These are phyloP conservation scores for Pseudogymnoascus sp. DNA, from an alignment of 2,329 filamentous ascomycete genomes.

Conservation along the genomic window DNA sequence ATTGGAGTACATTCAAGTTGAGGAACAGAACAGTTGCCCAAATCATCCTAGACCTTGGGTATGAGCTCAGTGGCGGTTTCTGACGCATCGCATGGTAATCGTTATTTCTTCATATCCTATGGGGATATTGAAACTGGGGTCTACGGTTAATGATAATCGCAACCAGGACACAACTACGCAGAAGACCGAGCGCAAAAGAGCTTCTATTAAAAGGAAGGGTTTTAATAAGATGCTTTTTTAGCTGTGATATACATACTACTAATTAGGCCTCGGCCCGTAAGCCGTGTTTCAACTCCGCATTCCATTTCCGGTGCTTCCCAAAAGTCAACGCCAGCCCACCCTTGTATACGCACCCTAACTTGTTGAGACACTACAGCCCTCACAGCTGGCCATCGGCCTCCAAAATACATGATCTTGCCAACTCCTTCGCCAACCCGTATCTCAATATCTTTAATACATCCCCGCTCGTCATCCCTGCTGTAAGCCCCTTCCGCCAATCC, in stretches of 20 bases:
- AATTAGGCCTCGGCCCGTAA: not conserved
- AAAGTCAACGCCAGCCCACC: not conserved
- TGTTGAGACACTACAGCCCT: slow-evolving; percentile 7
- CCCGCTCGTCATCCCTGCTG: slow-evolving; percentile 49
- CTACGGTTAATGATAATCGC: not conserved
- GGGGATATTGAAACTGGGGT: not conserved
- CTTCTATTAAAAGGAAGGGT: not conserved
- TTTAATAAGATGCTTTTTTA: slow-evolving; percentile 4
- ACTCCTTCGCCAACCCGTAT: slow-evolving; percentile 64
- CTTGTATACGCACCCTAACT: not conserved
- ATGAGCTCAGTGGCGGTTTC: not conserved
- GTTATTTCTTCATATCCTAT: not conserved
- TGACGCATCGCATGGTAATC: not conserved
- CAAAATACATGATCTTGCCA: slow-evolving; percentile 61
- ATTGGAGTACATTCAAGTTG: not conserved
- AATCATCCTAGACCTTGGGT: not conserved
- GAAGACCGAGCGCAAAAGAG: not conserved
- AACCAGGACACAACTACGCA: not conserved
- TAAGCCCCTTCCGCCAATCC: slow-evolving; percentile 61
- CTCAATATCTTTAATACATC: slow-evolving; percentile 69
- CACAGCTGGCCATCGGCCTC: slow-evolving; percentile 45
- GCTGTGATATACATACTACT: slow-evolving; percentile 5
- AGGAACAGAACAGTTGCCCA: not conserved
- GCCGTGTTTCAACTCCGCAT: not conserved
- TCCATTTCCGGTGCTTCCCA: not conserved